Evolutionary conservation across 2,329 filamentous ascomycete species (phyloP).

Genomic region (Thelonectria rubi): DNA sequence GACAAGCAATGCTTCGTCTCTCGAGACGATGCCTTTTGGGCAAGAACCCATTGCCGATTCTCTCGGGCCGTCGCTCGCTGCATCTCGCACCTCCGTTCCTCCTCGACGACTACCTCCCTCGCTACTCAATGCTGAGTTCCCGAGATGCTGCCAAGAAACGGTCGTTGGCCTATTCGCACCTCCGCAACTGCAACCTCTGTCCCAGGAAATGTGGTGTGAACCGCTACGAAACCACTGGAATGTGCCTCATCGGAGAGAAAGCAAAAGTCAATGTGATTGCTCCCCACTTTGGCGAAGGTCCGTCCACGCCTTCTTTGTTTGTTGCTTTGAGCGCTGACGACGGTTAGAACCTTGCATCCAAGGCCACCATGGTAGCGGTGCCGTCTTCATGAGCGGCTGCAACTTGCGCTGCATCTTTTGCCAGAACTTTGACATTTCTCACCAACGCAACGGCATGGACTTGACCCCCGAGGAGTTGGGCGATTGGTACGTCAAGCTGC

Average conservation of each 20-base stretch:
- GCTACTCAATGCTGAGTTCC: conserved; percentile 74
- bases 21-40: conserved; percentile 17
- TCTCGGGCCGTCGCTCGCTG: conserved; percentile 44
- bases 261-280: conserved; percentile 86
- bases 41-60: conserved; percentile 1
- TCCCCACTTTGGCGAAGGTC: conserved; percentile 82
- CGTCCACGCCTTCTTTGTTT: conserved; percentile 37
- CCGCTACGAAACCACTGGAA: conserved; percentile 79
- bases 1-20: conserved; percentile 23
- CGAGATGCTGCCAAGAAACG: conserved; percentile 77
- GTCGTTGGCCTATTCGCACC: conserved; percentile 76
- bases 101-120: conserved; percentile 77
- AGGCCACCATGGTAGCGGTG: conserved; percentile 80
- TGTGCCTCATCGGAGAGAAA: conserved; percentile 79
- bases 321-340: conserved; percentile 12
- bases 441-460: conserved; percentile 82
- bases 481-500: conserved; percentile 85
- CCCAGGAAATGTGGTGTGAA: conserved; percentile 81
- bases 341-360: conserved; percentile 79
- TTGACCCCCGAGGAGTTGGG: conserved; percentile 80
- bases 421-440: conserved; percentile 85
- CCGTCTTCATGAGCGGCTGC: conserved; percentile 82
- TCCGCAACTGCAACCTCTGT: conserved; percentile 83
- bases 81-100: conserved; percentile 73
- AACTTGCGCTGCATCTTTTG: conserved; percentile 80